Conservation (phyloP, 176 grass and related monocot species). For the Themeda triandra region DNA sequence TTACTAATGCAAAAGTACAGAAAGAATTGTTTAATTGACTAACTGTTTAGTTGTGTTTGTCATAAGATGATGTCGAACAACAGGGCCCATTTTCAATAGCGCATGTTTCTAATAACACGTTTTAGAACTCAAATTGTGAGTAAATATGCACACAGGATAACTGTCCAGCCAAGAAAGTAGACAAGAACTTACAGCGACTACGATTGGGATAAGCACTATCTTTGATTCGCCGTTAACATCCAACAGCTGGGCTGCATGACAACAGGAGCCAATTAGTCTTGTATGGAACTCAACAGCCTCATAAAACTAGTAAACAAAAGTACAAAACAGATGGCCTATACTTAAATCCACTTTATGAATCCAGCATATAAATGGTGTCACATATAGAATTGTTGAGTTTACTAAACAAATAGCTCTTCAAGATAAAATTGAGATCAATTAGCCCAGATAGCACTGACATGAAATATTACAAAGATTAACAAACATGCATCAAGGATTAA, state of each 20-base stretch:
- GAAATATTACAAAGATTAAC: background rate
- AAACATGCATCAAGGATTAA: conserved; percentile 1
- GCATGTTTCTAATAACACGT: background rate
- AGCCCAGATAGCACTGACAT: background rate
- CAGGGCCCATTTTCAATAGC: background rate
- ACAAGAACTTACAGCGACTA: conserved; percentile 72
- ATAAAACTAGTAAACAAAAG: too few relatives aligned
- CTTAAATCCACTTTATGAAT: background rate
- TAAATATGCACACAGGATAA: background rate
- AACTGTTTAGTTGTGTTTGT: background rate
- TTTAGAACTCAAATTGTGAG: background rate
- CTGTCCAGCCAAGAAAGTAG: conserved; percentile 6
- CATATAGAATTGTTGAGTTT: background rate
- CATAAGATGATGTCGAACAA: background rate
- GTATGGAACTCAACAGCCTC: too few relatives aligned
- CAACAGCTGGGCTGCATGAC: conserved; percentile 66
- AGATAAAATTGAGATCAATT: background rate
- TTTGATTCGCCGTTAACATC: conserved; percentile 64
- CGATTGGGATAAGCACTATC: conserved; percentile 70
- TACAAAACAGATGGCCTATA: too few relatives aligned
- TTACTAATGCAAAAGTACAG: background rate
- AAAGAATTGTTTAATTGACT: background rate
- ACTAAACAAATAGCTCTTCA: background rate
- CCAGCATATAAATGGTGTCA: background rate
- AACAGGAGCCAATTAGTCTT: conserved; percentile 3